Percentiles rank a stretch among this genome's conserved stretches.
phyloP scores from a whole-genome alignment of 1,284 basidiomycete genomes.

The Malassezia globosa region DNA sequence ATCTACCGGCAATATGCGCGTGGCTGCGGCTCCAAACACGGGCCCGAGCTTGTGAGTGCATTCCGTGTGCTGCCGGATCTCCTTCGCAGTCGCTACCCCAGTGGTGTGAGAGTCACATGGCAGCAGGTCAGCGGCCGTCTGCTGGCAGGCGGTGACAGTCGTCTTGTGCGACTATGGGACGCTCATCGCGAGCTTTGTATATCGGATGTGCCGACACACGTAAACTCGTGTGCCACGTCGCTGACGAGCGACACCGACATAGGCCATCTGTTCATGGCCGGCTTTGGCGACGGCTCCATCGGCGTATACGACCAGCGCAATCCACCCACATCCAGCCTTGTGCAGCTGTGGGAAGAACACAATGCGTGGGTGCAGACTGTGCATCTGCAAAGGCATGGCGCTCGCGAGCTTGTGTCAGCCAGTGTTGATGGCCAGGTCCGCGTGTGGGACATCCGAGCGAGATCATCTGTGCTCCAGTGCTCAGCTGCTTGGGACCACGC shows the following conservation, averaged over 20 bases:
- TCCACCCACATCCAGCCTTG: constrained; percentile 71
- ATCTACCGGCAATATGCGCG: constrained; percentile 74
- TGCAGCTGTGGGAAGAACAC: constrained; percentile 67
- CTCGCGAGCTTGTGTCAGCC: constrained; percentile 73
- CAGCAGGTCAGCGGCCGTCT: constrained; percentile 76
- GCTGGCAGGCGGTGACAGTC: constrained; percentile 79
- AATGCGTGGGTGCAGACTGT: constrained; percentile 83
- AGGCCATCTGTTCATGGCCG: constrained; percentile 70
- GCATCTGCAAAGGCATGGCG: constrained; percentile 65
- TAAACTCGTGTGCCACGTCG: constrained; percentile 77
- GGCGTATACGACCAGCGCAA: constrained; percentile 83
- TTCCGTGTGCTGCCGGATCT: constrained; percentile 81
- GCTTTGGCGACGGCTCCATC: constrained; percentile 84
- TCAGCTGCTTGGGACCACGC: constrained; percentile 51
- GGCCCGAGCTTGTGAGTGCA: constrained; percentile 73
- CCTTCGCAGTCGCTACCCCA: constrained; percentile 59
- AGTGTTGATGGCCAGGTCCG: constrained; percentile 83
- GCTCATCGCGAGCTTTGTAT: constrained; percentile 77
- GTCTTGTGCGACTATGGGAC: constrained; percentile 85
- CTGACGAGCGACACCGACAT: constrained; percentile 69
- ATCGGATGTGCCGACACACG: constrained; percentile 73
- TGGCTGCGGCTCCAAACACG: constrained; percentile 21
- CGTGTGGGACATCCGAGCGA: constrained; percentile 76
- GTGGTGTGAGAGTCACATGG: constrained; percentile 84
- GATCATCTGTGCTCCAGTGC: constrained; percentile 60